phyloP scores from a whole-genome alignment of 139 green algal genomes.

The Closterium sp. region DNA sequence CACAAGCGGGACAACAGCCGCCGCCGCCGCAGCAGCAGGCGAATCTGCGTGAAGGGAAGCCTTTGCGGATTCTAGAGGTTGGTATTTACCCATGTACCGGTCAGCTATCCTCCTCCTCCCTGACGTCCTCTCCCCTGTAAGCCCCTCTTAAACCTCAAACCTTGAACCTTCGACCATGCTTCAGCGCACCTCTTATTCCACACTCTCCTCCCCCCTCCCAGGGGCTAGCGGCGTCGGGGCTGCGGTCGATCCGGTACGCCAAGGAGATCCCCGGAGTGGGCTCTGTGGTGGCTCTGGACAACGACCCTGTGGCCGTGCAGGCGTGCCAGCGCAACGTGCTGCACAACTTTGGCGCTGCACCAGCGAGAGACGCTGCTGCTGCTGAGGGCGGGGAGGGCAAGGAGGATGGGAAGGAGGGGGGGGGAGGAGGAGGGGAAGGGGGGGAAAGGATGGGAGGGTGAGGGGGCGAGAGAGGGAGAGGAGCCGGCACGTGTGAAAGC shows the following conservation, averaged over 20 bases:
- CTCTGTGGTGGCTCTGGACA: slow-evolving; percentile 61
- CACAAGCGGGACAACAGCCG: neutral
- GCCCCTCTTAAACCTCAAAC: too few relatives aligned
- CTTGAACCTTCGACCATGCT: too few relatives aligned
- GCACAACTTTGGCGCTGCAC: slow-evolving; percentile 60
- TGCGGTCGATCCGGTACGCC: slow-evolving; percentile 91
- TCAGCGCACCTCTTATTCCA: neutral
- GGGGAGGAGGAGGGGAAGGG: slow-evolving; percentile 56
- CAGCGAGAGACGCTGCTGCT: neutral
- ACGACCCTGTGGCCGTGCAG: slow-evolving; percentile 54
- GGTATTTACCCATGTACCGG: too few relatives aligned
- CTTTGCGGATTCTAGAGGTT: slow-evolving; percentile 21
- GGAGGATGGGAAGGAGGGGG: slow-evolving; percentile 56
- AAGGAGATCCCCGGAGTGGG: slow-evolving; percentile 68
- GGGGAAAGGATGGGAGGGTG: slow-evolving; percentile 60
- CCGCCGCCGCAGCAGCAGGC: neutral
- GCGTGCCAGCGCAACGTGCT: slow-evolving; percentile 79
- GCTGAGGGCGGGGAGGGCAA: neutral
- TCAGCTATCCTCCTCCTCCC: too few relatives aligned
- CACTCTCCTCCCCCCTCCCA: slow-evolving; percentile 54
- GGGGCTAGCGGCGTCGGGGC: slow-evolving; percentile 86
- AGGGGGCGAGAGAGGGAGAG: neutral
- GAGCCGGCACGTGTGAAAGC: slow-evolving; percentile 58
- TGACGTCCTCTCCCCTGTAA: too few relatives aligned
- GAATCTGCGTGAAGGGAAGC: neutral